Percentiles rank a stretch among this genome's conserved stretches.
These are phyloP conservation scores for Aspergillus biplanus DNA, from an alignment of 495 filamentous ascomycete genomes.

Conservation along the genomic window DNA sequence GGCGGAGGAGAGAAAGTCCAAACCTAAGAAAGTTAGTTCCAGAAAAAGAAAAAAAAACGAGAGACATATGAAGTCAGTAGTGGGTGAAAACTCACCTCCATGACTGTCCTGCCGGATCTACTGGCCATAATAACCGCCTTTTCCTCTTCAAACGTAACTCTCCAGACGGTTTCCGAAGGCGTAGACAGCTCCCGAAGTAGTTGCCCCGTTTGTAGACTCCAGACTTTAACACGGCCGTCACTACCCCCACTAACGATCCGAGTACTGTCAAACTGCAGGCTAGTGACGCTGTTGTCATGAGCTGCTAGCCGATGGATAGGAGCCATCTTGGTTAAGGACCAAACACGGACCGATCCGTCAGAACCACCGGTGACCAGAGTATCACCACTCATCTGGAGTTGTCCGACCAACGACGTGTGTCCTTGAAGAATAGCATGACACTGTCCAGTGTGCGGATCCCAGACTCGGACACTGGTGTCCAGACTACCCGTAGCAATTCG, in stretches of 20 bases:
- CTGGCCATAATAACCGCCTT: conserved; percentile 96
- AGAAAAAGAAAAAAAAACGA: not conserved
- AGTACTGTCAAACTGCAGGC: conserved; percentile 92
- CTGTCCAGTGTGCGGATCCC: conserved; percentile 88
- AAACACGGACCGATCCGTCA: conserved; percentile 93
- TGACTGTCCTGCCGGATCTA: conserved; percentile 80
- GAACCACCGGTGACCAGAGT: conserved; percentile 96
- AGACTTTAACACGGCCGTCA: conserved; percentile 95
- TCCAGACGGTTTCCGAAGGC: conserved; percentile 93
- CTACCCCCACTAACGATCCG: conserved; percentile 93
- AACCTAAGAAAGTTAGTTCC: conserved; percentile 57
- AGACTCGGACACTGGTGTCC: conserved; percentile 95
- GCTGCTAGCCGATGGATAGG: conserved; percentile 93
- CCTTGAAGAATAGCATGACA: conserved; percentile 94
- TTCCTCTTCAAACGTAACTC: conserved; percentile 97
- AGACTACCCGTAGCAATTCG: conserved; percentile 95
- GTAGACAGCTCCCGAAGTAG: conserved; percentile 88
- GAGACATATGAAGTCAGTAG: conserved; percentile 3
- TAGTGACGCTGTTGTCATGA: conserved; percentile 98
- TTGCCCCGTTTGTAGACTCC: conserved; percentile 89
- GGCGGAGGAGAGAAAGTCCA: conserved; percentile 86
- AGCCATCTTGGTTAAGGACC: conserved; percentile 85
- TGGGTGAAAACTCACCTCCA: conserved; percentile 70
- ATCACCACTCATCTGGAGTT: conserved; percentile 91
- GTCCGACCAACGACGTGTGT: conserved; percentile 96